phyloP scores from a whole-genome alignment of 164 flowering plant genomes.

The Annona squamosa region DNA sequence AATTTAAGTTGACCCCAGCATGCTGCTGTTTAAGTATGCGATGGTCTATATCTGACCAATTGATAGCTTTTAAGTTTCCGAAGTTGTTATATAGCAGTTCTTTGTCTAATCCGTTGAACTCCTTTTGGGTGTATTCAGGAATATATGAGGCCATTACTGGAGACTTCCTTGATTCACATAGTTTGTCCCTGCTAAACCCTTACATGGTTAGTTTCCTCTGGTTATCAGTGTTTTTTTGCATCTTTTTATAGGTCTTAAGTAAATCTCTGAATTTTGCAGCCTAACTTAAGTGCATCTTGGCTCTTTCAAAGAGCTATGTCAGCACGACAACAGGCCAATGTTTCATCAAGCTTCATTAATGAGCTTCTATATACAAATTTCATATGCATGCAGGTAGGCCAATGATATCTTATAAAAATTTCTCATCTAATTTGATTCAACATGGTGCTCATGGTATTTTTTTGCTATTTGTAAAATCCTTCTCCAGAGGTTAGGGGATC shows the following conservation, averaged over 20 bases:
- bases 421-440: not conserved
- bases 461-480: constrained; percentile 5
- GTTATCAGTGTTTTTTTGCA: not conserved
- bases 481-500: constrained; percentile 79
- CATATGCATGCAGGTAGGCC: constrained; percentile 70
- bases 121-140: constrained; percentile 35
- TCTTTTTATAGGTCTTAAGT: constrained; percentile 2
- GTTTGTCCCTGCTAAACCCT: constrained; percentile 81
- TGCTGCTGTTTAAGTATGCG: not conserved
- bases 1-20: not conserved
- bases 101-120: not conserved
- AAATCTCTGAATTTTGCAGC: constrained; percentile 42
- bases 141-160: constrained; percentile 63
- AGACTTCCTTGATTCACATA: constrained; percentile 59
- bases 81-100: not conserved
- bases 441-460: constrained; percentile 1
- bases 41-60: not conserved
- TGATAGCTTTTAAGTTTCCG: not conserved
- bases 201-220: constrained; percentile 65
- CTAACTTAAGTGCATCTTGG: constrained; percentile 92
- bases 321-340: constrained; percentile 52
- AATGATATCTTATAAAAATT: not conserved
- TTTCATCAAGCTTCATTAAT: constrained; percentile 69
- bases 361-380: constrained; percentile 81
- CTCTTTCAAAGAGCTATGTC: constrained; percentile 98